Evolutionary conservation across 306 rosid genomes (phyloP), one percentile per base, ranked within the genome.

Genomic region (Alnus glutinosa): DNA sequence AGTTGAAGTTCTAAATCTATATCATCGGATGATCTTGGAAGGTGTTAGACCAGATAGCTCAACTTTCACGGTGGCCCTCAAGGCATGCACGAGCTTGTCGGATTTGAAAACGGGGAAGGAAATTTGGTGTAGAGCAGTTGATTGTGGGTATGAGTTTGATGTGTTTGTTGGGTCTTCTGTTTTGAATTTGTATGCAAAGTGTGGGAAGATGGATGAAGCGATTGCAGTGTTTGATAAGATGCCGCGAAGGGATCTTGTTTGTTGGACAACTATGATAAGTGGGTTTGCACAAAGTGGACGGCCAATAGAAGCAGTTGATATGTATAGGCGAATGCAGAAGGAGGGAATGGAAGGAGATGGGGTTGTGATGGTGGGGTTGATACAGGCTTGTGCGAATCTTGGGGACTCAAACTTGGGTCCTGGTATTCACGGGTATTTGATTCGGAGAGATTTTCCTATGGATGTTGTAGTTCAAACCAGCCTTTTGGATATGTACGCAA

Each of bases 11-110:
- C 39, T 81, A 19, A 42, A 74, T n/a, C 74, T 81, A 18, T 81
- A 86, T 48, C 71, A n/a, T 46, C 71, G 8, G 79, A 86, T 86
- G 89, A 49, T 76, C 46, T 11, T 44, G 4, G 80, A 79, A 46
- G 88, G 85, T 2, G 74, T 83, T 67, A 67, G 73, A 58, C 89
- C 89, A 0, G 89, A 86, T 49, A 86, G 91, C 79, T 88, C 86
- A 16, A 79, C 82, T 50, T 86, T 83, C 8, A 86, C 88, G 0
- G 79, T 77, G 7, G 86, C 85, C 3, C 81, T 88, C 23, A 86
- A 86, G 81, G 88, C 82, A 2, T 86, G 89, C 28, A 73, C 83
- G 1, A 67, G 83, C 73, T 63, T 55, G 69, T 10, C 72, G 23
- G 83, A 88, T 75, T 80, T 81, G 79, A 49, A 77, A 70, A 62